Base-by-base conservation (phyloP, 805 yeast species). In the Saccharomyces jurei region DNA sequence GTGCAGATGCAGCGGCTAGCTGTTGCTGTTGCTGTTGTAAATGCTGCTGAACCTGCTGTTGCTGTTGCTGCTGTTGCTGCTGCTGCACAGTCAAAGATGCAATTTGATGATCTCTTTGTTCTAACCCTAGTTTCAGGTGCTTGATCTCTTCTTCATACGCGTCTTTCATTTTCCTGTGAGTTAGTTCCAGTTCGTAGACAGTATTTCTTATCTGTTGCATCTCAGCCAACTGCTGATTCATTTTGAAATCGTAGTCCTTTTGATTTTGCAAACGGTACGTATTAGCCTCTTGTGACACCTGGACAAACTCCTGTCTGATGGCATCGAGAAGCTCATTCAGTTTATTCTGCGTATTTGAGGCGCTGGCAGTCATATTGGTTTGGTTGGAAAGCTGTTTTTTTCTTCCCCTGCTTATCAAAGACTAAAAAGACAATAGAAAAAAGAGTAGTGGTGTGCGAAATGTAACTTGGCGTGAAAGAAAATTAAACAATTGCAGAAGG, bases 121-220 rank as follows among this genome's bases (percentile, higher is more conserved):
- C 96, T 60, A 92, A 77, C 69, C 90, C 96, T 59, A 84, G 82
- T 71, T 92, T 90, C 71, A 92, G 79, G 62, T 94, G 79, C 67
- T 82, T 76, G 54, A 94, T 87, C 73, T 92, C 98, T 64, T 88
- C 96, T 71, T 92, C 97, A 72, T 92, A 94, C 49, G 91, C 90
- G 66, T 92, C 97, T 74, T 92, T 91, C 80, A 94, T 87, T 68
- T 89, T 88, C 63, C 96, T 80, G 75, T 92, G 98, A 44, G 96
- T 92, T 80, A 86, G 81, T 71, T 92, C 97, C 64, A 92, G 80
- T 69, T 94, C 98, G 67, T 85, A 90, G 29, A 92, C 96, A 10
- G 96, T 89, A 66, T 90, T 95, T 65, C 97, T 82, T 55, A 92
- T 90, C 69, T 88, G 96, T 68, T 90, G 91, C 81, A 92, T 84